Evolutionary conservation across 768 basidiomycete genomes (phyloP).

Genomic region (Boletus rubescentipes): DNA sequence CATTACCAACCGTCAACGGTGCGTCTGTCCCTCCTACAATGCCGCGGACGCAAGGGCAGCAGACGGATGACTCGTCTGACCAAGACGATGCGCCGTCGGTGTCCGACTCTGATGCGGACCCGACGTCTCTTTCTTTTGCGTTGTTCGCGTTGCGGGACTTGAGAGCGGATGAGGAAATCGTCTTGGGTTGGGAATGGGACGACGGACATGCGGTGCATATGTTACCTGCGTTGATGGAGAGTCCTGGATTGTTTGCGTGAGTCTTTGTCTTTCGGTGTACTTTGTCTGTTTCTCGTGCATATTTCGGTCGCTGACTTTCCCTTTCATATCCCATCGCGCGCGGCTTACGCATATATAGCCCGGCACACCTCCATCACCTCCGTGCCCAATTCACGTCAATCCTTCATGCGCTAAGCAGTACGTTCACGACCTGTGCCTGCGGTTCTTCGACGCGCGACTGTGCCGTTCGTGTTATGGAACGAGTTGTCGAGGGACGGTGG

Average conservation of each 20-base stretch:
- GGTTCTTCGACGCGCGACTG: conserved; percentile 63
- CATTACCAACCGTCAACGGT: conserved; percentile 11
- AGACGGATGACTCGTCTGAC: conserved; percentile 16
- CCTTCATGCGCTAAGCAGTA: conserved; percentile 65
- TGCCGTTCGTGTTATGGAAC: conserved; percentile 60
- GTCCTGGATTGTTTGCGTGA: conserved; percentile 58
- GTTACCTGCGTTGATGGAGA: conserved; percentile 64
- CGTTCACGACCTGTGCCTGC: conserved; percentile 75
- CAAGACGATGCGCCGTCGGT: conserved; percentile 15
- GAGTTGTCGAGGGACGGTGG: conserved; percentile 51
- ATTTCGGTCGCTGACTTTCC: conserved; percentile 12
- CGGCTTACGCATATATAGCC: conserved; percentile 30
- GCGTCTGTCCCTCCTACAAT: conserved; percentile 7
- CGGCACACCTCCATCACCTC: conserved; percentile 49
- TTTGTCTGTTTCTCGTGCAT: not conserved
- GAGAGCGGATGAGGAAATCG: conserved; percentile 78
- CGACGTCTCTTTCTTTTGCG: conserved; percentile 61
- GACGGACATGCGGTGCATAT: conserved; percentile 84
- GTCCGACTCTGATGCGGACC: conserved; percentile 26
- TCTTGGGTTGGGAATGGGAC: conserved; percentile 97
- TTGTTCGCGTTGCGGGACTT: conserved; percentile 79
- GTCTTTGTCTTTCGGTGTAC: conserved; percentile 25
- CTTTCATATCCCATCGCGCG: not conserved
- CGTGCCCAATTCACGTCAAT: conserved; percentile 68
- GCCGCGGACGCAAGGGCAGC: conserved; percentile 10